Base-by-base conservation (phyloP, 306 rosid genomes). In the Purshia tridentata region DNA sequence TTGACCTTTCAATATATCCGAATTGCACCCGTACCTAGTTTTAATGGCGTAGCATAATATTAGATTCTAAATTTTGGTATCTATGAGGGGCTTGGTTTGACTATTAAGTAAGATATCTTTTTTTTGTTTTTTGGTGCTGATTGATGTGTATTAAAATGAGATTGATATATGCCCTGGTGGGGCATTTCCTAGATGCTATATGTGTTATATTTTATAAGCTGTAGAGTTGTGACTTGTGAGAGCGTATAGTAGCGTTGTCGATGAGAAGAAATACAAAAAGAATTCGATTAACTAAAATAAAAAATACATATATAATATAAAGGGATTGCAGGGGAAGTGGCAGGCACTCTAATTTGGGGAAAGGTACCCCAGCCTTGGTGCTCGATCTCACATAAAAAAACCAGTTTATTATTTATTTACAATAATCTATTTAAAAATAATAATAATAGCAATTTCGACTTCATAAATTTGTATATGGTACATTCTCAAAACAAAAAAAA, bases 321-420 rank as follows among this genome's bases (percentile, higher is more conserved):
- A 51, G 75, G 72, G 46, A 22, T 4, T 76, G 77, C 76, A 55
- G 76, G 67, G 76, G 67, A 79, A 69, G 84, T 74, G 88, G 80
- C 60, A 23, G 78, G 69, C 87, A 90, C 5, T 44, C 4, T 44
- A 44, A 8, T 6, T 29, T 29, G 47, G 67, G 19, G 48, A 9
- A 62, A 62, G 14, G 19, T 62, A 62, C 49, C 67, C 67, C 49
- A 61, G 47, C 47, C 6, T 9, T 15, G 41, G 63, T 58, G 20
- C 65, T 60, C 14, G 45, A 29, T 58, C 64, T 23, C 44, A 15
- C n/a, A 22, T 22, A 55, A 22, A n/a, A n/a, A 5, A 44, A 44
- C 47, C 47, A 44, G 47, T 44, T 44, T 44, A 6, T 44, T 9
- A 44, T 29, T 29, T 0, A 1, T 29, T 29, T 29, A 29, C 35